phyloP scores from a whole-genome alignment of 2,329 filamentous ascomycete genomes.

The Fusarium aywerte region DNA sequence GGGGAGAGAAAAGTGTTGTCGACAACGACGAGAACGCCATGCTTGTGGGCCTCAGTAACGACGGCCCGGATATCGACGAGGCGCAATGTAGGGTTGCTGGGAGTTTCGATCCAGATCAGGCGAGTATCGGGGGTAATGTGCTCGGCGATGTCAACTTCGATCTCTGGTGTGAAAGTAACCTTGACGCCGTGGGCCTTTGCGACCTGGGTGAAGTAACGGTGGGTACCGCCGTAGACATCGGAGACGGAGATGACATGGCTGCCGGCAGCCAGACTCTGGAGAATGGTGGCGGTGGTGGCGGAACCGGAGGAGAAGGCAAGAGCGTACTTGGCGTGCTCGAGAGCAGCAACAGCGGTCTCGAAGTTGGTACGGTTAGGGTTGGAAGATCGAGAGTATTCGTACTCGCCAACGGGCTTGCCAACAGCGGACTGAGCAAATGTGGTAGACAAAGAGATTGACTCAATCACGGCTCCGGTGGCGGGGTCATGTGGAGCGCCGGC shows the following conservation, averaged over 20 bases:
- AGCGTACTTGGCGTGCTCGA: constrained; percentile 92
- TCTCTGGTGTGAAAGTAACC: constrained; percentile 92
- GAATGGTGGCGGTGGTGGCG: constrained; percentile 90
- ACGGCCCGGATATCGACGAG: constrained; percentile 94
- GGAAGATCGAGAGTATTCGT: constrained; percentile 92
- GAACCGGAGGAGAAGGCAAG: constrained; percentile 95
- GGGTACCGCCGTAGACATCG: constrained; percentile 97
- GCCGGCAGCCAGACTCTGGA: constrained; percentile 89
- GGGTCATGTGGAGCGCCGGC: constrained; percentile 92
- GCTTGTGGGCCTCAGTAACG: constrained; percentile 82
- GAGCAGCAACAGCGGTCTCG: constrained; percentile 87
- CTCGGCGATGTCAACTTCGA: constrained; percentile 85
- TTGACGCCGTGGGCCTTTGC: constrained; percentile 92
- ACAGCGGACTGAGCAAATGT: constrained; percentile 94
- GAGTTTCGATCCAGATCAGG: constrained; percentile 94
- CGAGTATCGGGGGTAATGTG: constrained; percentile 91
- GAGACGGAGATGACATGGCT: constrained; percentile 97
- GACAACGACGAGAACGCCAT: constrained; percentile 94
- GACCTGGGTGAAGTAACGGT: constrained; percentile 98
- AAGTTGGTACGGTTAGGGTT: constrained; percentile 98
- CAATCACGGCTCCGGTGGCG: constrained; percentile 92
- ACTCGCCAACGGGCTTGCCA: constrained; percentile 85
- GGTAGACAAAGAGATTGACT: constrained; percentile 93
- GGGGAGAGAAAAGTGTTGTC: constrained; percentile 99
- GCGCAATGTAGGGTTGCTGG: constrained; percentile 92